A percentile compares a stretch with the other conserved stretches of the same genome.
Evolutionary conservation across 768 basidiomycete species (phyloP).

Genomic region (Suillus paluster): DNA sequence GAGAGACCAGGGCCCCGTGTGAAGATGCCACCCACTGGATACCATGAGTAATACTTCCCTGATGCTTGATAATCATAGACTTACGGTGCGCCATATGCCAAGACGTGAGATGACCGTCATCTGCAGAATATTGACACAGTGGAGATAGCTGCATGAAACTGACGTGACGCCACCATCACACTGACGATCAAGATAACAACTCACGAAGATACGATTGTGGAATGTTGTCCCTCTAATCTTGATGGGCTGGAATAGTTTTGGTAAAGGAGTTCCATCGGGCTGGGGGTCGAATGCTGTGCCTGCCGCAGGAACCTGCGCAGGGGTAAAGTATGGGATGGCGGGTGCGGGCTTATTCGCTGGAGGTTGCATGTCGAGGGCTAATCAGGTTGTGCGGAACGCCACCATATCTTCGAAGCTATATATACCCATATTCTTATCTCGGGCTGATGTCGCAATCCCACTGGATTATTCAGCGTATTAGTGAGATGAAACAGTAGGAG

Average conservation of each 20-base stretch:
- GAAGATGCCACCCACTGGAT: slow-evolving; percentile 54
- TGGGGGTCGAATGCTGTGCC: slow-evolving; percentile 49
- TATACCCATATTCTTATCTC: too few relatives aligned
- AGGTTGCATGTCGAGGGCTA: not conserved
- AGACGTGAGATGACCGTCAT: slow-evolving; percentile 77
- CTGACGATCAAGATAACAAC: slow-evolving; percentile 29
- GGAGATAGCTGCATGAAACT: slow-evolving; percentile 50
- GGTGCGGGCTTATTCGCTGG: slow-evolving; percentile 42
- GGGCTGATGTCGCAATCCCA: not conserved
- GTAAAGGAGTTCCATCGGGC: slow-evolving; percentile 42
- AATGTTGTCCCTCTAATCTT: slow-evolving; percentile 64
- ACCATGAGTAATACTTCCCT: not conserved
- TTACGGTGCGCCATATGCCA: slow-evolving; percentile 81
- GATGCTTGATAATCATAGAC: slow-evolving; percentile 9
- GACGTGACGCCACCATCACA: not conserved
- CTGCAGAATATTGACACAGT: slow-evolving; percentile 84
- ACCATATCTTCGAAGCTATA: not conserved
- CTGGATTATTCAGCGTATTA: not conserved
- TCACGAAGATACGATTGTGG: slow-evolving; percentile 78
- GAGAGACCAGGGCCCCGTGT: slow-evolving; percentile 74
- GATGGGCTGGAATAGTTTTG: slow-evolving; percentile 65
- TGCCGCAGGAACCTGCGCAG: slow-evolving; percentile 46
- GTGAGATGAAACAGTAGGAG: not conserved
- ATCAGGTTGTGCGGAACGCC: not conserved
- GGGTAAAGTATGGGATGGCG: slow-evolving; percentile 49